Percentiles rank a stretch among this genome's conserved stretches.
phyloP scores from a whole-genome alignment of 495 filamentous ascomycete genomes.

The Penicillium roqueforti region DNA sequence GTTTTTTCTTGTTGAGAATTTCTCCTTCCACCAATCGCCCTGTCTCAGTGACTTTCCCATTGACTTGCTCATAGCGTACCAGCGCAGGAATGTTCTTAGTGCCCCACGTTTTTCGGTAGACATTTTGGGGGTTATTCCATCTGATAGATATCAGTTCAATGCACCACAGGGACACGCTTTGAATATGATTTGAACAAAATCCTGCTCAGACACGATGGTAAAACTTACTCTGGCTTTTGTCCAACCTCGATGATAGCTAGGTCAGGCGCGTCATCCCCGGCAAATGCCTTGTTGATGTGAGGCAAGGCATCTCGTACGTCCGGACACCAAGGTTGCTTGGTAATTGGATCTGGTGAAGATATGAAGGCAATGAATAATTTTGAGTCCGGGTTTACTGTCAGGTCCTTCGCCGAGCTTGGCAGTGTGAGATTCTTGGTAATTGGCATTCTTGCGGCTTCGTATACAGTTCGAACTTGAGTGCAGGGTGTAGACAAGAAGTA shows the following conservation, averaged over 20 bases:
- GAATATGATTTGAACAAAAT: neutral
- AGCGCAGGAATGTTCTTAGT: constrained; percentile 24
- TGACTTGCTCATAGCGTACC: constrained; percentile 27
- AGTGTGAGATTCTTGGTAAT: constrained; percentile 24
- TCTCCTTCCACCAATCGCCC: constrained; percentile 26
- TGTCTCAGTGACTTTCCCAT: constrained; percentile 26
- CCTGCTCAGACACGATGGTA: neutral
- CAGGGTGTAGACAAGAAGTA: neutral
- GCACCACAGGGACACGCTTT: neutral
- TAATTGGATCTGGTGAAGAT: constrained; percentile 23
- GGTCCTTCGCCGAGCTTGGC: constrained; percentile 18
- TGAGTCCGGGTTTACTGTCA: constrained; percentile 15
- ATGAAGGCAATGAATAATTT: constrained; percentile 30
- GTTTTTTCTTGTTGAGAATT: constrained; percentile 25
- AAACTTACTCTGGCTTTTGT: constrained; percentile 26
- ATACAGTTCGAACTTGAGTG: neutral
- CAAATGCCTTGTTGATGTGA: constrained; percentile 22
- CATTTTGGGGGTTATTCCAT: constrained; percentile 28
- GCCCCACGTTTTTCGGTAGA: constrained; percentile 28
- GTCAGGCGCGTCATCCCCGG: constrained; percentile 11
- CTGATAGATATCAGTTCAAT: constrained; percentile 12
- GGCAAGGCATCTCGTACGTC: constrained; percentile 32
- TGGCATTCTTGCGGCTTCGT: constrained; percentile 19
- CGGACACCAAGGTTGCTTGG: constrained; percentile 31
- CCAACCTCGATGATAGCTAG: constrained; percentile 28